Evolutionary conservation across 2,329 filamentous ascomycete species (phyloP), one percentile per base, ranked within the genome.

Genomic region (Coniosporium tulheliwenetii): DNA sequence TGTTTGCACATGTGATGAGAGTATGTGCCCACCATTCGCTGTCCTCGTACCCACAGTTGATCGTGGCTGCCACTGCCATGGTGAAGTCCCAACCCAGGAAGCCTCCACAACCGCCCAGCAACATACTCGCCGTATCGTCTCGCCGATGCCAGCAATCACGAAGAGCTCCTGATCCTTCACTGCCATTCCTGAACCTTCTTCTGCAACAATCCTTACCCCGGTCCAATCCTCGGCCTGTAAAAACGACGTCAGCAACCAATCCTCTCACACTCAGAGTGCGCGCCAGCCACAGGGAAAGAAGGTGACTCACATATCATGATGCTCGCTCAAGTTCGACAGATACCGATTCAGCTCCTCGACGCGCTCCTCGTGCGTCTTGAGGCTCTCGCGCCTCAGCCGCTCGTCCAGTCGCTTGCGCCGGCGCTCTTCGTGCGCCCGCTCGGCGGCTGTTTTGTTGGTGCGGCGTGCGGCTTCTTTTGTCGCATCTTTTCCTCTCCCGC

Each of bases 311-410:
- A 98, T 98, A 58, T 98, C 91, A 61, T 98, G 89, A 64, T 98
- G 91, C 63, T 98, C 91, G 63, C 85, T 94, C 54, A 98, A 63
- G 48, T 79, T 82, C 48, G 85, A 91, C 31, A 98, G 66, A 59
- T 96, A 95, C 47, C 83, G 85, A 59, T 98, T 98, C 51, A 96
- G 66, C 58, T 95, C 86, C 60, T 96, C 87, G 35, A 98, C 89
- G 9, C 85, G 78, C 66, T 98, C 84, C 59, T 96, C 96, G 62
- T 98, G 91, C 29, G 87, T 93, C 69, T 95, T 96, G 49, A 89
- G 75, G 10, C 93, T 80, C 57, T 95, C 87, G 10, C 81, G 77
- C 55, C 82, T 79, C 36, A 93, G 66, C 46, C 85, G 70, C 53
- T 94, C 81, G 50, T 91, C 77, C 52, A 96, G 67, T 67, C 85